These are phyloP conservation scores for Fusarium falciforme DNA, from an alignment of 2,329 filamentous ascomycete species.

Conservation along the genomic window DNA sequence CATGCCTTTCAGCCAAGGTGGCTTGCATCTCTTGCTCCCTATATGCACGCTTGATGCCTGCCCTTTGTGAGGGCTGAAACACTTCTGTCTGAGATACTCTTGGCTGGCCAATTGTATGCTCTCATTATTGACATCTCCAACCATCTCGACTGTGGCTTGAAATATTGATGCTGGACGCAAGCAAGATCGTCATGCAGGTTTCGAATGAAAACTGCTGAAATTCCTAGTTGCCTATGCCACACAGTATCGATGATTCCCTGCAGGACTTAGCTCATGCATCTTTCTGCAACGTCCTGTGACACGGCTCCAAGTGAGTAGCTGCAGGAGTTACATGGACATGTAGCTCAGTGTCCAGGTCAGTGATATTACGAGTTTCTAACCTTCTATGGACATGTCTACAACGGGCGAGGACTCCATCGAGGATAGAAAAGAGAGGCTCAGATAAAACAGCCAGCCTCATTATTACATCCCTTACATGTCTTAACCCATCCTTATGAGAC, in stretches of 20 bases:
- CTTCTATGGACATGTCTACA: background rate
- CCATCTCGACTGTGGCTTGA: background rate
- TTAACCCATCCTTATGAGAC: constrained; percentile 61
- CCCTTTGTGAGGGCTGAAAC: background rate
- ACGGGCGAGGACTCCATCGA: constrained; percentile 63
- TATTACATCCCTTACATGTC: constrained; percentile 52
- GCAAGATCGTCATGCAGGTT: background rate
- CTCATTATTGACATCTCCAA: background rate
- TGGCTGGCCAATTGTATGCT: background rate
- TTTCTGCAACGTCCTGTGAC: too few species aligned
- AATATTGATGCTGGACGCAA: background rate
- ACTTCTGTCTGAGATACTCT: background rate
- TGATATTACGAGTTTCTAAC: background rate
- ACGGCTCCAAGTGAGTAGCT: background rate
- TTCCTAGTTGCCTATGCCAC: too few species aligned
- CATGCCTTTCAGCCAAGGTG: background rate
- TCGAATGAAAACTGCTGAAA: background rate
- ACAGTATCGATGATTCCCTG: background rate
- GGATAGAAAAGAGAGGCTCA: constrained; percentile 51
- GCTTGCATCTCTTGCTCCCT: background rate
- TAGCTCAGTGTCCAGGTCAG: background rate
- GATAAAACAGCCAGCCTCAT: constrained; percentile 54
- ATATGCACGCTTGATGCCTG: background rate
- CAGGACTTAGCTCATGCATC: background rate
- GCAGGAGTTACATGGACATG: background rate